Conservation (phyloP, 1,284 basidiomycete genomes). For the Puccinia horiana region DNA sequence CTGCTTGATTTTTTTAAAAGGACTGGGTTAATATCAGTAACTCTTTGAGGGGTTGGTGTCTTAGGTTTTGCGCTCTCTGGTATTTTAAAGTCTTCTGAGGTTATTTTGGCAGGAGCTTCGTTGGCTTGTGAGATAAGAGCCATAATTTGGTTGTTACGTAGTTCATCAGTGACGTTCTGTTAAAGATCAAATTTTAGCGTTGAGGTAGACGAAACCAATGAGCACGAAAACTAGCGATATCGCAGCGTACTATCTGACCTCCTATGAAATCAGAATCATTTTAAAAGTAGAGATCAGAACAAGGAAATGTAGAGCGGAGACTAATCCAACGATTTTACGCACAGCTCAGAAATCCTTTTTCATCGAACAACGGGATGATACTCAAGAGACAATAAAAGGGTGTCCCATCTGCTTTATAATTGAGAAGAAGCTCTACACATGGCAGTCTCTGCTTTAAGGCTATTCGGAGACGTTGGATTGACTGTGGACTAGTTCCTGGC, state of each 20-base stretch:
- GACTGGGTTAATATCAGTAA: neutral
- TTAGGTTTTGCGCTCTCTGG: neutral
- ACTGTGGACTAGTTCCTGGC: conserved; percentile 36
- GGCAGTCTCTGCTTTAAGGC: conserved; percentile 13
- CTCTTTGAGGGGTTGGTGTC: neutral
- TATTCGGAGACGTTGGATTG: conserved; percentile 24
- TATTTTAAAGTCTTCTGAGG: neutral
- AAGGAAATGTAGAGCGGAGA: neutral
- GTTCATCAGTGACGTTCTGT: conserved; percentile 41
- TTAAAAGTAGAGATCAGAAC: neutral
- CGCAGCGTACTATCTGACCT: conserved; percentile 36
- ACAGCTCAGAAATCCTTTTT: conserved; percentile 53
- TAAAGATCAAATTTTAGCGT: neutral
- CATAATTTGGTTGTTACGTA: conserved; percentile 14
- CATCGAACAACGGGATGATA: conserved; percentile 55
- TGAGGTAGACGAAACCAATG: neutral
- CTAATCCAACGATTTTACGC: conserved; percentile 42
- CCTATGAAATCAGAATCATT: conserved; percentile 32
- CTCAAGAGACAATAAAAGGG: conserved; percentile 55
- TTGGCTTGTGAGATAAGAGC: conserved; percentile 18
- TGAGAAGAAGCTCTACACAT: conserved; percentile 54
- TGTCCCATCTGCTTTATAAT: conserved; percentile 53
- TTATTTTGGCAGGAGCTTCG: neutral
- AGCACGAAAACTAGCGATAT: neutral
- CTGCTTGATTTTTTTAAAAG: neutral